phyloP scores from a whole-genome alignment of 1,284 basidiomycete genomes.

The Papiliotrema flavescens region DNA sequence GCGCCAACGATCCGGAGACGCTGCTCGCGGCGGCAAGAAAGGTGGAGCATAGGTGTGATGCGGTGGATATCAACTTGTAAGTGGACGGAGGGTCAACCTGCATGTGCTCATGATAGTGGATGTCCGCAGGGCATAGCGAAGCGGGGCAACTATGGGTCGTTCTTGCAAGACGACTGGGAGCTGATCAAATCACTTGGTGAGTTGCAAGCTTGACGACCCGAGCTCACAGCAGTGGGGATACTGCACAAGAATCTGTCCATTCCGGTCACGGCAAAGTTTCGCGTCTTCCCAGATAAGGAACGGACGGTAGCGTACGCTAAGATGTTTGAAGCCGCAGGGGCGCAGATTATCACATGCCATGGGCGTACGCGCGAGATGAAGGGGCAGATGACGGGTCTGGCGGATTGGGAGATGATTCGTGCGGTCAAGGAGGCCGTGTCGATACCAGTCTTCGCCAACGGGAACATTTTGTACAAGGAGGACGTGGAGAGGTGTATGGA shows the following conservation, averaged over 20 bases:
- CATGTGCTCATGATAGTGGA: conserved; percentile 51
- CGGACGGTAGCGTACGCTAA: conserved; percentile 89
- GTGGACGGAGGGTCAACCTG: conserved; percentile 1
- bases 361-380: conserved; percentile 88
- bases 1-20: conserved; percentile 78
- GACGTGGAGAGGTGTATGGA: conserved; percentile 75
- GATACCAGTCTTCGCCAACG: conserved; percentile 94
- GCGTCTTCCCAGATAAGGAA: conserved; percentile 79
- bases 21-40: conserved; percentile 71
- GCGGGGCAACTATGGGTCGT: conserved; percentile 82
- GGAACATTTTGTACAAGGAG: conserved; percentile 81
- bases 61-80: conserved; percentile 83
- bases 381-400: conserved; percentile 71
- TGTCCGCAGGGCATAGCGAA: conserved; percentile 95
- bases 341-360: conserved; percentile 92
- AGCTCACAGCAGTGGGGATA: conserved; percentile 61
- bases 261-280: conserved; percentile 94
- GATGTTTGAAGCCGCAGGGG: conserved; percentile 92
- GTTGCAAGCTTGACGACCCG: conserved; percentile 37
- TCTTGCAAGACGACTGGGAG: conserved; percentile 92
- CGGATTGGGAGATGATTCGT: conserved; percentile 78
- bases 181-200: conserved; percentile 73
- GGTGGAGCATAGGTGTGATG: conserved; percentile 76
- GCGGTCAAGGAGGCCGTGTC: conserved; percentile 82
- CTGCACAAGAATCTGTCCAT: conserved; percentile 77